Base-by-base conservation (phyloP, 768 basidiomycete species). In the Pleurotus pulmonarius region DNA sequence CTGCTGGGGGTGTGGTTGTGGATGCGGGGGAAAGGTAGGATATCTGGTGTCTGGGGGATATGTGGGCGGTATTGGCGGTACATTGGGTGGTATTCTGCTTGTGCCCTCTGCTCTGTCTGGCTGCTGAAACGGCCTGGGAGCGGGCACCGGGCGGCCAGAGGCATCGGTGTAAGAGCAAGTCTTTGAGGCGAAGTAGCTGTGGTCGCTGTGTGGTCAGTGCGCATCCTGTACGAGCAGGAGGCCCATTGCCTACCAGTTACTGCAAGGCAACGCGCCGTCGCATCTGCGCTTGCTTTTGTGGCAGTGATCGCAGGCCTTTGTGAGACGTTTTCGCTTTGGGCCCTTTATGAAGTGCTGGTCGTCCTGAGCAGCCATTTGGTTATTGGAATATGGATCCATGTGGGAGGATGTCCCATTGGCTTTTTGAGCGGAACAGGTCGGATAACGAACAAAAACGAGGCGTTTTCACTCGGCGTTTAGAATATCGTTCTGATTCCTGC, bases 281-380 rank as follows among this genome's bases (percentile, higher is more conserved):
- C 90, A 92, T 47, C 90, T 83, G 22, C 90, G 83, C 67, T 92
- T 92, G 72, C 84, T 86, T 69, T 88, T 90, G 67, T 92, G 91
- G 67, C 90, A 92, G 53, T 87, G 86, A 69, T 90, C 87, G 70
- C 90, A 92, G 48, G 90, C 80, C 79, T 81, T 81, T 62, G 80
- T 77, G 13, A 83, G 76, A 48, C 81, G 72, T 67, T 82, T 83
- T 60, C 81, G 74, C 64, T 83, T 83, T 46, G 77, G 75, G 51
- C 75, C 76, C 60, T 80, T 77, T 68, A 76, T 73, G 61, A 74
- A 70, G 38, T 69, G 63, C 46, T 59, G 61, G 56, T 75, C 69
- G 55, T 72, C 63, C 43, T 68, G 62, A 55, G 52, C 64, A 63
- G 52, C 53, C 60, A 53, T 58, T 44, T 44, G 29, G 29, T 34